Evolutionary conservation across 164 flowering plant genomes (phyloP), one percentile per base, ranked within the genome.

Genomic region (Vitis labrusca): DNA sequence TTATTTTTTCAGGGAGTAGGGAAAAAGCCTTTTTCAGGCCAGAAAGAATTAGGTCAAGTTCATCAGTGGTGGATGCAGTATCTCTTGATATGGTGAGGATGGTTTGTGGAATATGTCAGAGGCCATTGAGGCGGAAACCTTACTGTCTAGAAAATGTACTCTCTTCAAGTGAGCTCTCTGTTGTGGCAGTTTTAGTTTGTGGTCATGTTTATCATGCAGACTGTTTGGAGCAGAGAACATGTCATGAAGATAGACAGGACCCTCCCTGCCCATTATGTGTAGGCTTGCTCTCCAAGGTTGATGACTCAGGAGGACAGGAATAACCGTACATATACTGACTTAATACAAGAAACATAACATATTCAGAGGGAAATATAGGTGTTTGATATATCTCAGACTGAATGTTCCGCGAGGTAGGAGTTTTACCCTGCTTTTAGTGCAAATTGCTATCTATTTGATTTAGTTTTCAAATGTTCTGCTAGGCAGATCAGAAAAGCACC

Each of bases 131-230:
- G 67, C 74, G 80, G 64, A 84, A 79, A 62, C 76, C 76, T 8
- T 60, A 63, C 62, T 14, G 63, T 58, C 61, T 75, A 11, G 85
- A 75, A 3, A 61, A 55, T 63, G 9, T 73, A 6, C 10, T 74
- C 11, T 65, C 84, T 16, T 59, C 76, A 15, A 61, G 63, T 50
- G 86, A 84, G 27, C 72, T 63, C 47, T 74, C 86, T 32, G 87
- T 85, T 52, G 88, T 84, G 15, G 94, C 88, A 30, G 84, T 89
- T 77, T 69, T 89, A 76, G 89, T 81, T 49, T 89, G 94, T 65
- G 92, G 92, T 13, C 92, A 89, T 72, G 78, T 74, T 19, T 89
- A 81, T 71, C 94, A 88, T 73, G 88, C 87, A 11, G 88, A 86
- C 9, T 89, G 94, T 68, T 71, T 88, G 84, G 94, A 89, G 66